phyloP scores from a whole-genome alignment of 1,284 basidiomycete genomes.

The Xerocomus subilludens region DNA sequence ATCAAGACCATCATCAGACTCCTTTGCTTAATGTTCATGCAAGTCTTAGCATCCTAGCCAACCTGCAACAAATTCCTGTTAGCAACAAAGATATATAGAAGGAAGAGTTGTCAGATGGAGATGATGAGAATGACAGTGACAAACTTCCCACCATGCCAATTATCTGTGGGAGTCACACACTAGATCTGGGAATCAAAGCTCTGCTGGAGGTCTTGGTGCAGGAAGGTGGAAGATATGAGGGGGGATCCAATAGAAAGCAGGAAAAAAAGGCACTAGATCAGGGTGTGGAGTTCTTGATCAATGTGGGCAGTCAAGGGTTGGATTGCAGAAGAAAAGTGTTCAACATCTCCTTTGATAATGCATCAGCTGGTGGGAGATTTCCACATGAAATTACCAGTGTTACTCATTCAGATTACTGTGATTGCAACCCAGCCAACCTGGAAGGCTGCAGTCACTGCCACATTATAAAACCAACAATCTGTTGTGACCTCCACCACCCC shows the following conservation, averaged over 20 bases:
- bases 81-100: too few relatives aligned
- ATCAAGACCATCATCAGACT: too few relatives aligned
- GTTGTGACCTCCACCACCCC: conserved; percentile 24
- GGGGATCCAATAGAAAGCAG: neutral
- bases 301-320: conserved; percentile 22
- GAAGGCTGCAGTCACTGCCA: conserved; percentile 11
- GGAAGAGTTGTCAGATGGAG: neutral
- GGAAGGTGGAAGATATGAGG: neutral
- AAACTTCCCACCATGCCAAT: neutral
- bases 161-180: too few relatives aligned
- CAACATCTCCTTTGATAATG: conserved; percentile 37
- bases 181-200: too few relatives aligned
- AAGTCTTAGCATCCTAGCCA: too few relatives aligned
- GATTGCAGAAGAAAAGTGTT: conserved; percentile 36
- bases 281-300: conserved; percentile 42
- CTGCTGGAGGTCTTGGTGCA: neutral
- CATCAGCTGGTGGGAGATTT: conserved; percentile 32
- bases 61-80: too few relatives aligned
- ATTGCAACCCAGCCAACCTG: neutral
- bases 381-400: too few relatives aligned
- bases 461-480: neutral
- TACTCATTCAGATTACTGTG: too few relatives aligned
- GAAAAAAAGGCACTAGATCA: conserved; percentile 23
- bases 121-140: neutral
- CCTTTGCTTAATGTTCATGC: too few relatives aligned